Base-by-base conservation (phyloP, 2,329 filamentous ascomycete genomes). In the Rosellinia necatrix region DNA sequence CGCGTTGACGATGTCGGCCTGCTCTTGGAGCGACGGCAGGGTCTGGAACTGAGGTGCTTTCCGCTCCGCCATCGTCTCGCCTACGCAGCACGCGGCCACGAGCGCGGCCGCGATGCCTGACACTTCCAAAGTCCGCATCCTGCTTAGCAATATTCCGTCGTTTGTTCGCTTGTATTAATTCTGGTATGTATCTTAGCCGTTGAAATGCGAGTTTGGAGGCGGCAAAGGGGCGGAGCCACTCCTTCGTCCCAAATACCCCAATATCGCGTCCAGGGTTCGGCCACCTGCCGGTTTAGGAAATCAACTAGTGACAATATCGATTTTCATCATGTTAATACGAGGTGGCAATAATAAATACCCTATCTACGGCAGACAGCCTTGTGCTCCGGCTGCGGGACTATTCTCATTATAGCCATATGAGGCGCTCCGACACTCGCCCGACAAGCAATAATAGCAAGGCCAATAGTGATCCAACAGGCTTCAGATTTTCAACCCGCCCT, bases 11-110 rank as follows among this genome's bases (percentile, higher is more conserved):
- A 80, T 69, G 4, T 65, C 58, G 1, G 76, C 74, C 62, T 80
- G 77, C 49, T 79, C 75, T 12, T 74, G 71, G 3, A 80, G 68
- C 1, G 75, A 58, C 2, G 77, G 78, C 3, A 80, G 65, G 2
- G 60, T 64, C 35, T 76, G 72, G 55, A 75, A 76, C 37, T 69
- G 62, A 3, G 70, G 70, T 22, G 44, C 60, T 44, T 64, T 70
- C 25, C 32, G 29, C 8, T 4, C 38, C 13, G 48, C 43, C 34
- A 19, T 15, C 17, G 35, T 50, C 37, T 37, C 51, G 5, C 40
- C 19, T 13, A 27, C 35, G 40, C 40, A 48, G 51, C n/a, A 49
- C 12, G 40, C 38, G 13, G 40, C 47, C 35, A 38, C 25, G 19
- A 52, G 22, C 19, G 47, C 38, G n/a, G 40, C 30, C 21, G 47